These are phyloP conservation scores for Physcomitrellopsis africana DNA, from an alignment of 225 moss, liverwort and hornwort species.

Conservation along the genomic window DNA sequence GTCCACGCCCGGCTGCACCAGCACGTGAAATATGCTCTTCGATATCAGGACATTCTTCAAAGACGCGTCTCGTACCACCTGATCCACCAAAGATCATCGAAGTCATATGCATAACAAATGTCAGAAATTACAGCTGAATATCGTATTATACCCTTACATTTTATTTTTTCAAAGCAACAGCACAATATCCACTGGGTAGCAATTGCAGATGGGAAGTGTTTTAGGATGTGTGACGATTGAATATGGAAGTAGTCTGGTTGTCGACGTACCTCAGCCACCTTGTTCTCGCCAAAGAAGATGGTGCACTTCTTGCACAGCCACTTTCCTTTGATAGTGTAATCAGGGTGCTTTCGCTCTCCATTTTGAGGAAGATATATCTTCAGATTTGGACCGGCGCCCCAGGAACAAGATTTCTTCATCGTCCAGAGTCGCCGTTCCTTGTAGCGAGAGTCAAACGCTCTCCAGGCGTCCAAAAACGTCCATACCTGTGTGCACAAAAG, in stretches of 20 bases:
- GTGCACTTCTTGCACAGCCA: conserved; percentile 34
- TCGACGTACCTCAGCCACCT: conserved; percentile 50
- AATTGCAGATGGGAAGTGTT: too few relatives aligned
- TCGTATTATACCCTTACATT: not conserved
- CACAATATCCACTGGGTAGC: too few relatives aligned
- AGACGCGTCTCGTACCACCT: conserved; percentile 51
- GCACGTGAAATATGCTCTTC: conserved; percentile 53
- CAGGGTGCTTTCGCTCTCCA: conserved; percentile 28
- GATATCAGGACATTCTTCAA: conserved; percentile 29
- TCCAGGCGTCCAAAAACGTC: conserved; percentile 30
- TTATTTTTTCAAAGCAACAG: too few relatives aligned
- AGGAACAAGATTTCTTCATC: conserved; percentile 16
- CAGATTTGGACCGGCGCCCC: conserved; percentile 14
- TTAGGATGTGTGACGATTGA: not conserved
- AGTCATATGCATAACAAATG: not conserved
- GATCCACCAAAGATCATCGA: conserved; percentile 1
- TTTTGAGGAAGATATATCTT: conserved; percentile 39
- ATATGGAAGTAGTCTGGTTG: not conserved
- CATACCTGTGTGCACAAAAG: conserved; percentile 26
- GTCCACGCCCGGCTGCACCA: conserved; percentile 53
- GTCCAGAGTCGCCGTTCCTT: conserved; percentile 43
- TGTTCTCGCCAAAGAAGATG: conserved; percentile 39
- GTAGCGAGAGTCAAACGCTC: conserved; percentile 33
- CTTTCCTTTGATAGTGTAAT: conserved; percentile 43
- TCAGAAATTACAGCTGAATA: not conserved